Evolutionary conservation across 225 moss, liverwort and hornwort genomes (phyloP).

Genomic region (Thuidium tamariscinum): DNA sequence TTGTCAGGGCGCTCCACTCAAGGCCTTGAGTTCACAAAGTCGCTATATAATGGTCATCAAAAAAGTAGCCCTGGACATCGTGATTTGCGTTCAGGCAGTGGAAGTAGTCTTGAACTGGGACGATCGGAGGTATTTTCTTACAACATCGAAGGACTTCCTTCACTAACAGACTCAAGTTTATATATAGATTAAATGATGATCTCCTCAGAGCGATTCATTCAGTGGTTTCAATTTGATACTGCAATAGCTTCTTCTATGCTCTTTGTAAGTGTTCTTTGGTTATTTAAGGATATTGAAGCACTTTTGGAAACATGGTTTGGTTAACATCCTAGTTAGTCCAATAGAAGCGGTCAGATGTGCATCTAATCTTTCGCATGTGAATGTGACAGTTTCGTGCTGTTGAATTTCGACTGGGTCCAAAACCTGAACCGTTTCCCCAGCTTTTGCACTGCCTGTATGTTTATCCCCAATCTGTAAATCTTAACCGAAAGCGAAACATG

Average conservation of each 20-base stretch:
- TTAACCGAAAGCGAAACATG: constrained; percentile 88
- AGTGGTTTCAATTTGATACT: background rate
- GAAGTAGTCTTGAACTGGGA: constrained; percentile 73
- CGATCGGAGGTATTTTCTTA: constrained; percentile 53
- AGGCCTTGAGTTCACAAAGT: constrained; percentile 59
- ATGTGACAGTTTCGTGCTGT: constrained; percentile 83
- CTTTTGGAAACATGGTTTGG: background rate
- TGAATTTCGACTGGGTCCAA: constrained; percentile 82
- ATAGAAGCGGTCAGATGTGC: background rate
- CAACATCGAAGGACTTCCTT: background rate
- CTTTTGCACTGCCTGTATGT: constrained; percentile 89
- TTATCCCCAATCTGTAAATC: constrained; percentile 85
- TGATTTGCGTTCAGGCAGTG: constrained; percentile 57
- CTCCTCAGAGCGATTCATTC: background rate
- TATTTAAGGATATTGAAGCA: background rate
- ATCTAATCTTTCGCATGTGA: background rate
- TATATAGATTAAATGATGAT: background rate
- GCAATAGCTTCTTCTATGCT: background rate
- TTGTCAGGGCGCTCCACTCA: constrained; percentile 64
- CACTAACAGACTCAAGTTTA: background rate
- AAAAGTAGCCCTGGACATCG: constrained; percentile 65
- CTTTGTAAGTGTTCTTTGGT: background rate
- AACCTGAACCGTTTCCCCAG: constrained; percentile 83
- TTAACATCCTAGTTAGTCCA: background rate
- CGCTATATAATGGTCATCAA: constrained; percentile 63